Evolutionary conservation across 257 asterid genomes (phyloP), one percentile per base, ranked within the genome.

Genomic region (Rehmannia glutinosa): DNA sequence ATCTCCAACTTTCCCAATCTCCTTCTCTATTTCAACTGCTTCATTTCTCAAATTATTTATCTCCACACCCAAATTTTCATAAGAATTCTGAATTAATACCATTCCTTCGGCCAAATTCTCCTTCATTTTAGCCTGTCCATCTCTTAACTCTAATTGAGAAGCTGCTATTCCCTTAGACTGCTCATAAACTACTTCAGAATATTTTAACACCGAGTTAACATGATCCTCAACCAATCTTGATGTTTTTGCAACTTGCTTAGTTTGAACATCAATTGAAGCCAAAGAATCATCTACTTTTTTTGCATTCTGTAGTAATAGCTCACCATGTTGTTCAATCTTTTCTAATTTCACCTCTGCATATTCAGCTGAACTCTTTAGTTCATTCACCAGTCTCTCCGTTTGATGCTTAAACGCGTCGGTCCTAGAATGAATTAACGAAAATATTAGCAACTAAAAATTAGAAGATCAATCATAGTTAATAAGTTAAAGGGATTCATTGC

Each of bases 351-450:
- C 68, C 46, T 82, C 93, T n/a, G 91, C 95, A 63, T 70, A 69
- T 69, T 92, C 93, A 0, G 95, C 96, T 1, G 88, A 65, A 5
- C 33, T 61, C 64, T 84, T 86, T 46, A 92, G 79, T 8, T 75
- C 95, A 46, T 92, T 92, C 64, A 90, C 95, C 72, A 92, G 41
- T 58, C 91, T 84, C 87, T 92, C 96, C 0, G 96, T 87, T 60
- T 82, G 90, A 35, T 62, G 70, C 82, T 73, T 86, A 65, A 90
- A 92, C 9, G 90, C 97, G 20, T 87, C 82, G 1, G 82, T 84
- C 87, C 97, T 90, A 68, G 66, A 73, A 39, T 5, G 72, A 17
- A 17, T 17, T 16, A 6, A 39, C 5, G 7, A 20, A 62, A 60
- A 6, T 6, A 17, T 35, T 15, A 19, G 15, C 0, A 6, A 1